Percentiles rank a stretch among this genome's conserved stretches.
These are phyloP conservation scores for Yarrowia sp. DNA, from an alignment of 805 yeast species.

Conservation along the genomic window DNA sequence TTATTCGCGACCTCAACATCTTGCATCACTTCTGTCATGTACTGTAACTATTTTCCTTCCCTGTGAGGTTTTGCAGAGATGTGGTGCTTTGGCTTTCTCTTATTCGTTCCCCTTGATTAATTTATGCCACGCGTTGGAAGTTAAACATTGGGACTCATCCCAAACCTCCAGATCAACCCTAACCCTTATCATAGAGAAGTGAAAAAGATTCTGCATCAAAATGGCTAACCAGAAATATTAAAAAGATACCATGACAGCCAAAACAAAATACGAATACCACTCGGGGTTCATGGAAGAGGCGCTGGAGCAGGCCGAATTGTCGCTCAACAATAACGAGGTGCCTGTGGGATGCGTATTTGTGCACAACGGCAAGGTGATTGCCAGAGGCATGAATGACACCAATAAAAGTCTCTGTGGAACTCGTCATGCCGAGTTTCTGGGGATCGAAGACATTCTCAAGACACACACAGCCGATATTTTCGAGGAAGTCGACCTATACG, in stretches of 20 bases:
- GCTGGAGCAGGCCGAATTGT: constrained; percentile 60
- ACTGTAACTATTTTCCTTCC: too few species aligned
- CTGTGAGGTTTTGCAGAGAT: neutral
- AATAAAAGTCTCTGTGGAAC: constrained; percentile 70
- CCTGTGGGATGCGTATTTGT: constrained; percentile 87
- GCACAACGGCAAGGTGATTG: constrained; percentile 60
- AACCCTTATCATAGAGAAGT: constrained; percentile 8
- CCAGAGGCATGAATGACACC: constrained; percentile 85
- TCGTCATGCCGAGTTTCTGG: constrained; percentile 90
- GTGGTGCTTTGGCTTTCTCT: constrained; percentile 20
- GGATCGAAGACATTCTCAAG: constrained; percentile 62
- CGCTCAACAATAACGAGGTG: constrained; percentile 72
- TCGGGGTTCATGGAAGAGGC: constrained; percentile 51
- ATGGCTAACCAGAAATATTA: neutral
- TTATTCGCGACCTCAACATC: neutral
- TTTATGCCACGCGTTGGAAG: constrained; percentile 6
- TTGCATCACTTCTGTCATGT: constrained; percentile 10
- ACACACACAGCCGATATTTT: constrained; percentile 52
- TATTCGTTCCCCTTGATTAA: constrained; percentile 16
- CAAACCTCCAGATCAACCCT: neutral
- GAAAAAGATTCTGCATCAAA: constrained; percentile 15
- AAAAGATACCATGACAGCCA: neutral
- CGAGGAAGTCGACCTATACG: constrained; percentile 72
- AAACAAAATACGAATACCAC: constrained; percentile 29
- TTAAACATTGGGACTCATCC: too few species aligned